Percentiles rank a stretch among this genome's conserved stretches.
These are phyloP conservation scores for Pilobolus umbonatus DNA, from an alignment of 192 early-diverging fungal species.

Conservation along the genomic window DNA sequence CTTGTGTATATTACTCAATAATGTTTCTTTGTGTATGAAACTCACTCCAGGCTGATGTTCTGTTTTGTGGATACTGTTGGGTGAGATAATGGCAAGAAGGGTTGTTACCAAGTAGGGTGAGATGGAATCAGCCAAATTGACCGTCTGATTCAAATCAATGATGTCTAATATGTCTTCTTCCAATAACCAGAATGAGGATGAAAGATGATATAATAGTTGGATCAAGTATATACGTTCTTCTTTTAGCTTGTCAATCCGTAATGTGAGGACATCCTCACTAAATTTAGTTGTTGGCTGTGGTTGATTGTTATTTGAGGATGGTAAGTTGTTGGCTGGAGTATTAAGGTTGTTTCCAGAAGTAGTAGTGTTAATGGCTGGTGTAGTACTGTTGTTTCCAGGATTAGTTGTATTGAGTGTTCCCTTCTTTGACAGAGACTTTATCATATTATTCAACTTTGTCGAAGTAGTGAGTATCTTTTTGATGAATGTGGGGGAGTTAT, in stretches of 20 bases:
- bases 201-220: slow-evolving; percentile 36
- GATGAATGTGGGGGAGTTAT: background rate
- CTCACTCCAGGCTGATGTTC: slow-evolving; percentile 2
- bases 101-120: slow-evolving; percentile 35
- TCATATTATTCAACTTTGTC: background rate
- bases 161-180: slow-evolving; percentile 27
- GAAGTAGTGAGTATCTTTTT: background rate
- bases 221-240: slow-evolving; percentile 36
- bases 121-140: slow-evolving; percentile 29
- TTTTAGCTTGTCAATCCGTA: slow-evolving; percentile 29
- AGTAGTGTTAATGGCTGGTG: background rate
- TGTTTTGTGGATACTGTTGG: background rate
- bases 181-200: slow-evolving; percentile 34
- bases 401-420: background rate
- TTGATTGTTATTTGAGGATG: background rate
- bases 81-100: slow-evolving; percentile 36
- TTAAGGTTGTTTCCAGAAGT: background rate
- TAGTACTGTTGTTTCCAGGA: background rate
- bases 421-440: background rate
- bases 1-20: slow-evolving; percentile 26
- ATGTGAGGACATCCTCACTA: too few relatives aligned
- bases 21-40: slow-evolving; percentile 12
- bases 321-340: background rate
- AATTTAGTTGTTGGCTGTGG: slow-evolving; percentile 6
- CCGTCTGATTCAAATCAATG: slow-evolving; percentile 26